phyloP scores from a whole-genome alignment of 2,329 filamentous ascomycete genomes.

The Venturia nashicola region DNA sequence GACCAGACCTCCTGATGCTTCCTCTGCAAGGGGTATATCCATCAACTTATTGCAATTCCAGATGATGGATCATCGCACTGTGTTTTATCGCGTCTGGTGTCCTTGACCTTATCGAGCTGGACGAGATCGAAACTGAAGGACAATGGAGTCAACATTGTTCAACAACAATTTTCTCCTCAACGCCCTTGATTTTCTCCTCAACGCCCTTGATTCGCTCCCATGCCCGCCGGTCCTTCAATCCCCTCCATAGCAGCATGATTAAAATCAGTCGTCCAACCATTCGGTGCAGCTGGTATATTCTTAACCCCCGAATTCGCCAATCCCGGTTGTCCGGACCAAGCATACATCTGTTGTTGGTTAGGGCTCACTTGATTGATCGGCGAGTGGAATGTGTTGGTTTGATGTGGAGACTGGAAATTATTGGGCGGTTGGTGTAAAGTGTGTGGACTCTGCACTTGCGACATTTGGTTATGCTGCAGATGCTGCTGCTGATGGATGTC shows the following conservation, averaged over 20 bases:
- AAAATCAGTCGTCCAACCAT: background rate
- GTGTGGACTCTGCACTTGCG: conserved; percentile 1
- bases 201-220: background rate
- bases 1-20: background rate
- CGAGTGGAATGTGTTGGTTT: background rate
- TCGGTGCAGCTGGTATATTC: background rate
- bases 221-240: background rate
- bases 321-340: background rate
- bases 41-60: background rate
- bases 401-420: background rate
- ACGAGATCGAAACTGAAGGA: background rate
- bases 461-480: background rate
- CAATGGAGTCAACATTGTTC: background rate
- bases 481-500: background rate
- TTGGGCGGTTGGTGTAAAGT: background rate
- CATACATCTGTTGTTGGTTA: background rate
- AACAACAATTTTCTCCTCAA: background rate
- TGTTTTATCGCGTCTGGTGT: too few relatives aligned
- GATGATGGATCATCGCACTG: background rate
- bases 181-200: background rate
- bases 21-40: background rate
- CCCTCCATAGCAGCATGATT: conserved; percentile 7
- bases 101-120: background rate
- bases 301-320: background rate
- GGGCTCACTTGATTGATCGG: background rate